These are phyloP conservation scores for Pythium brassicae DNA, from an alignment of 352 stramenopile species.

Conservation along the genomic window DNA sequence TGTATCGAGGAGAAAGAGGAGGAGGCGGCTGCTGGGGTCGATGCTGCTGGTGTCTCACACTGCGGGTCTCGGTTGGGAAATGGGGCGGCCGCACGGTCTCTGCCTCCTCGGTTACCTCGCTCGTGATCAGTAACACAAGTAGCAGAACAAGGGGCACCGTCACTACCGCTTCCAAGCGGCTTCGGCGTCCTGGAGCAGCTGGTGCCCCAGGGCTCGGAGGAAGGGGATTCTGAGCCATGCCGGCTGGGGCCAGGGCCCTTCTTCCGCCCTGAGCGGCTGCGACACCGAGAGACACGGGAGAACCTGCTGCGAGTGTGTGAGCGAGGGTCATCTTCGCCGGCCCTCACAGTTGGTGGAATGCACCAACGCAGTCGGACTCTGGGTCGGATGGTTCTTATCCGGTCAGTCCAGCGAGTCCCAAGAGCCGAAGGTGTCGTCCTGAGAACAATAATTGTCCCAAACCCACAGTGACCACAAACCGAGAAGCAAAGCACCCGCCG, in stretches of 20 bases:
- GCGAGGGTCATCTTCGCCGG: too few relatives aligned
- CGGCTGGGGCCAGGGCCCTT: too few relatives aligned
- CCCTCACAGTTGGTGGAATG: too few relatives aligned
- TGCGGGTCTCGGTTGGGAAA: neutral
- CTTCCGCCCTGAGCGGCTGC: neutral
- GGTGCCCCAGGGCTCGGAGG: neutral
- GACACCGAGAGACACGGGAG: neutral
- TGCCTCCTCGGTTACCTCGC: neutral
- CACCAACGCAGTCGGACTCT: too few relatives aligned
- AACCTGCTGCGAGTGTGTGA: too few relatives aligned
- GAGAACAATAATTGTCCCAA: too few relatives aligned
- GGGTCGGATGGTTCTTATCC: too few relatives aligned
- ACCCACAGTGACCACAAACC: too few relatives aligned
- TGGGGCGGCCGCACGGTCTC: neutral
- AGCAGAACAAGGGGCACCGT: neutral
- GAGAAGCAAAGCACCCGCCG: too few relatives aligned
- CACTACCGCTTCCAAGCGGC: neutral
- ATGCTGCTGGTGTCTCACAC: slow-evolving; percentile 1
- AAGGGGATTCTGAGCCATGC: neutral
- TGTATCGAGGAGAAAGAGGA: neutral
- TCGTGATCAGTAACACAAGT: neutral
- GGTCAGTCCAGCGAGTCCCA: too few relatives aligned
- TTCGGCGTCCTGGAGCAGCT: neutral
- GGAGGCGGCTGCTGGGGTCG: too few relatives aligned
- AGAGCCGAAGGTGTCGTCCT: too few relatives aligned